Evolutionary conservation across 2,329 filamentous ascomycete genomes (phyloP), one percentile per base, ranked within the genome.

Genomic region (Teratosphaeria viscida): DNA sequence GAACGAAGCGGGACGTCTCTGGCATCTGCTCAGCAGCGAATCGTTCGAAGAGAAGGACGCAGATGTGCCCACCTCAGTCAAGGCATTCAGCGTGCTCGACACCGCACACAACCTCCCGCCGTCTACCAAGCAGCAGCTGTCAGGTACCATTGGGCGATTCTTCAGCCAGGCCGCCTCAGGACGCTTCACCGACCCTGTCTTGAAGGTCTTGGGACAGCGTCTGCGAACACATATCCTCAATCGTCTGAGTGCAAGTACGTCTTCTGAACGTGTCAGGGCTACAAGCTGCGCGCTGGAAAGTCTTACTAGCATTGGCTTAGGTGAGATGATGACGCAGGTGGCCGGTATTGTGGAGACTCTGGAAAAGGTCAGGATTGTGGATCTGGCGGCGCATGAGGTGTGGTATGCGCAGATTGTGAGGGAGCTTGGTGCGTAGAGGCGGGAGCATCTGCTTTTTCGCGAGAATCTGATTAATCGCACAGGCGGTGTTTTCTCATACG

Each of bases 311-410:
- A 79, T 88, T 19, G 88, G 88, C 0, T 74, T 92, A 59, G 85
- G 85, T 0, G 88, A 92, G 72, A 91, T 91, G 70, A 85, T 87
- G 16, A 81, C 83, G 32, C 82, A 81, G 61, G 84, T 91, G 14
- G 79, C 85, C 35, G 83, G 84, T 55, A 85, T 91, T 65, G 84
- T 88, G 7, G 86, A 89, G 37, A 79, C 86, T 68, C 74, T 91
- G 61, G 80, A 82, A 52, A 81, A 81, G 68, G 80, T 90, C 3
- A 84, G 85, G 14, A 76, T 76, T 4, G 84, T 90, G 60, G 70
- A 64, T 56, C 62, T 57, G 62, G 23, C 56, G 52, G 58, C 19
- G 19, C 67, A 68, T 61, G 63, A 64, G 52, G 49, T 23, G 55
- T 66, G 64, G 65, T 67, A 66, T 63, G 62, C 60, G 57, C 53